Conservation (phyloP, 805 yeast genomes). For the Candida sanyiensis region DNA sequence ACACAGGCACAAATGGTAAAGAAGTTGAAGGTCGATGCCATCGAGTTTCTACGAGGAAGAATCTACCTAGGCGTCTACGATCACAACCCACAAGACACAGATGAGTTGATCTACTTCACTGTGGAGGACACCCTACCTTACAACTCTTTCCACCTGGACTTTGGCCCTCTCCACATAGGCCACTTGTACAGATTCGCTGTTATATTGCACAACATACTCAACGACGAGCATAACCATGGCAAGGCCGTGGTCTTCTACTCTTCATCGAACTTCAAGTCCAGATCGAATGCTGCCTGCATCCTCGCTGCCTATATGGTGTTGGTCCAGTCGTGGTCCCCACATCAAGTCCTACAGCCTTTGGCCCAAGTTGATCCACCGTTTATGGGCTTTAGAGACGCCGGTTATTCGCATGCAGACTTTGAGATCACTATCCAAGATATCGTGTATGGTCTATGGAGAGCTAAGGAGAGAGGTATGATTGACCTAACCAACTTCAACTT, state of each 20-base stretch:
- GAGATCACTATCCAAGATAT: conserved; percentile 91
- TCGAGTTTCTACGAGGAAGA: conserved; percentile 40
- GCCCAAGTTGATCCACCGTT: conserved; percentile 90
- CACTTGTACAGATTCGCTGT: conserved; percentile 94
- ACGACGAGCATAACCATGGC: conserved; percentile 75
- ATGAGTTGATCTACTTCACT: conserved; percentile 75
- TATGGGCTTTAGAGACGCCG: conserved; percentile 95
- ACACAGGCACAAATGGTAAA: conserved; percentile 35
- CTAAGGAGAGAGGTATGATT: conserved; percentile 84
- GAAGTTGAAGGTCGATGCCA: conserved; percentile 50
- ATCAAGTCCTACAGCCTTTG: conserved; percentile 91
- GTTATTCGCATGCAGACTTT: conserved; percentile 92
- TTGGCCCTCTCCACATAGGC: conserved; percentile 94
- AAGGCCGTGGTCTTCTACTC: conserved; percentile 91
- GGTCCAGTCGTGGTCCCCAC: conserved; percentile 98
- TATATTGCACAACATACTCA: conserved; percentile 82
- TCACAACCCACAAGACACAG: conserved; percentile 68
- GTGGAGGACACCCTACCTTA: conserved; percentile 90
- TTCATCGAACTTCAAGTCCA: conserved; percentile 67
- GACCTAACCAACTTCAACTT: conserved; percentile 82
- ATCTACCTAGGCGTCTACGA: conserved; percentile 91
- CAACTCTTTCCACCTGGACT: conserved; percentile 92
- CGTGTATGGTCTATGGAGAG: conserved; percentile 96
- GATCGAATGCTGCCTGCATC: conserved; percentile 93
- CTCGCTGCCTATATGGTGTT: conserved; percentile 91